These are phyloP conservation scores for Phyllosticta ampelicida DNA, from an alignment of 2,329 filamentous ascomycete species.

Conservation along the genomic window DNA sequence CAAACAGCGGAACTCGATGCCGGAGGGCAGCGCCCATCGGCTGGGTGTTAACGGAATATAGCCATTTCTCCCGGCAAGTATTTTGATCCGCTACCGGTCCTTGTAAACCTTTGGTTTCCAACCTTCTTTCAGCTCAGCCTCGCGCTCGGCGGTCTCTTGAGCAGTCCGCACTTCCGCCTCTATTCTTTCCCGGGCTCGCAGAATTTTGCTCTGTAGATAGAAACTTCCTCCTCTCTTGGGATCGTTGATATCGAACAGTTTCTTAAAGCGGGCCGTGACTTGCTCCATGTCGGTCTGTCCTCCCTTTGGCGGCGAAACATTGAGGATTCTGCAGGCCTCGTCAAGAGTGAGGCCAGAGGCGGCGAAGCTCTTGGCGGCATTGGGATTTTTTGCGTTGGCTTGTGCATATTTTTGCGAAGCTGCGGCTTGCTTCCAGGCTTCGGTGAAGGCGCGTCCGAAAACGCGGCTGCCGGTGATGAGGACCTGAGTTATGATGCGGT, in stretches of 20 bases:
- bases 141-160: constrained; percentile 58
- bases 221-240: constrained; percentile 94
- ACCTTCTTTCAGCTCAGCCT: constrained; percentile 70
- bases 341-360: constrained; percentile 77
- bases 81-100: constrained; percentile 46
- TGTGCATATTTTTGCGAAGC: constrained; percentile 75
- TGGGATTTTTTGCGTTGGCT: constrained; percentile 53
- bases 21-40: background rate
- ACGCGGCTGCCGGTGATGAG: constrained; percentile 84
- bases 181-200: constrained; percentile 83
- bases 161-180: constrained; percentile 72
- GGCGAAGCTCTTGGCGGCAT: constrained; percentile 43
- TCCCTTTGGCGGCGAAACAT: constrained; percentile 77
- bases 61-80: background rate
- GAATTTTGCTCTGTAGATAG: constrained; percentile 94
- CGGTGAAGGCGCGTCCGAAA: constrained; percentile 81
- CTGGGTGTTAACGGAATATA: background rate
- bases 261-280: constrained; percentile 82
- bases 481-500: constrained; percentile 89
- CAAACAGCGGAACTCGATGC: background rate
- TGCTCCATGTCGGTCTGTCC: constrained; percentile 69
- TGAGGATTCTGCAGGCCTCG: constrained; percentile 94
- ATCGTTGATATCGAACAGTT: constrained; percentile 87
- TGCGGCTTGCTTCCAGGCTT: constrained; percentile 91
- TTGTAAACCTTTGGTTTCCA: constrained; percentile 96